Conservation (phyloP, 192 early-diverging fungal genomes). For the Allomyces arbusculus region DNA sequence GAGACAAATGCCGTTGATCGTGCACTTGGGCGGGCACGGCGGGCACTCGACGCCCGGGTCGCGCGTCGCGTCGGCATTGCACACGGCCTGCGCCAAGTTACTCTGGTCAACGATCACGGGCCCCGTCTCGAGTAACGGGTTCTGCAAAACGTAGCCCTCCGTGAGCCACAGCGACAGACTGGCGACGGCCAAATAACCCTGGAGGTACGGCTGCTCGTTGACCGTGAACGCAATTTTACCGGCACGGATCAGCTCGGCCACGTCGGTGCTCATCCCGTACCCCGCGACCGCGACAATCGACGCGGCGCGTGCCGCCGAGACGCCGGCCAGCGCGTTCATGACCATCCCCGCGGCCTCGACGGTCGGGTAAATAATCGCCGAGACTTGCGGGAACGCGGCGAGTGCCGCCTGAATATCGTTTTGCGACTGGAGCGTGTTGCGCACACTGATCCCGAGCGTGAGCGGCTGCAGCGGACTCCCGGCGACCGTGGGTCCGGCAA, state of each 20-base stretch:
- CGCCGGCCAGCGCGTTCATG: not conserved
- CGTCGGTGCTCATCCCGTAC: not conserved
- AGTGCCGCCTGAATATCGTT: not conserved
- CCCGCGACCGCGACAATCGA: not conserved
- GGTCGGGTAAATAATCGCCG: not conserved
- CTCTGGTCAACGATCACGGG: not conserved
- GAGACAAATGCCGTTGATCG: not conserved
- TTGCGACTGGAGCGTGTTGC: not conserved
- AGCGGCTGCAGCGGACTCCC: not conserved
- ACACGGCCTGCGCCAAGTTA: not conserved
- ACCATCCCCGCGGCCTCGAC: not conserved
- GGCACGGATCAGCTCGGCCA: not conserved
- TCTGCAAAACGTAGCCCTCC: not conserved
- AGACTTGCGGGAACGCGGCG: not conserved
- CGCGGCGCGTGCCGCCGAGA: not conserved
- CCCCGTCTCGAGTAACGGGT: not conserved
- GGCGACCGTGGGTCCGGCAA: no score
- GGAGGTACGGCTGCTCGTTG: not conserved
- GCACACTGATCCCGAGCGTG: not conserved
- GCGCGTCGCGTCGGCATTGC: not conserved
- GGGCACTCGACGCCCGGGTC: not conserved
- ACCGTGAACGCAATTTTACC: not conserved
- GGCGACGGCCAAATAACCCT: not conserved
- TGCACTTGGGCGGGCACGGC: not conserved
- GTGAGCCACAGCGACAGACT: not conserved